These are phyloP conservation scores for Polymyxa betae DNA, from an alignment of 208 protist genomes.

Conservation along the genomic window DNA sequence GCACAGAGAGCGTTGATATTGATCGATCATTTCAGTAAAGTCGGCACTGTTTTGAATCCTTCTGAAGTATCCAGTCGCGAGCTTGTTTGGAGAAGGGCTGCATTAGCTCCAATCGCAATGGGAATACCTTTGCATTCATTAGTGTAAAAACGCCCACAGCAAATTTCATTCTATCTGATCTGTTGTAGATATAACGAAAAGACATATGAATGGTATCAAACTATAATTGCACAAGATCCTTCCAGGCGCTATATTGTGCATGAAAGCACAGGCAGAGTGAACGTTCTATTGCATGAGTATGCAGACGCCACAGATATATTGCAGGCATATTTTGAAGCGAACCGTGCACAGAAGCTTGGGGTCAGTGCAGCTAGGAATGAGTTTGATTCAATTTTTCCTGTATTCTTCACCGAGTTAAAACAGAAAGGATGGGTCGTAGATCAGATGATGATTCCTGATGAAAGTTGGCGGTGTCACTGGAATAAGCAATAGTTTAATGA, in stretches of 20 bases:
- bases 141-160: neutral
- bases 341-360: neutral
- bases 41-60: neutral
- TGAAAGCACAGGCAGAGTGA: no score
- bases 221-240: no score
- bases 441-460: neutral
- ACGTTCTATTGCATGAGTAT: neutral
- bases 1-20: neutral
- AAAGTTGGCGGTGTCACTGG: conserved; percentile 5
- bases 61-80: neutral
- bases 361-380: neutral
- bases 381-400: neutral
- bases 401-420: neutral
- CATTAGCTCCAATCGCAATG: neutral
- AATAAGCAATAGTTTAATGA: neutral
- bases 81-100: neutral
- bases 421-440: neutral
- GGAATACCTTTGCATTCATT: neutral
- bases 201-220: no score
- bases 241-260: no score
- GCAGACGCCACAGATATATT: neutral
- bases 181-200: no score
- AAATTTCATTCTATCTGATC: no score
- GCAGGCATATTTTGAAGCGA: neutral
- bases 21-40: neutral